Evolutionary conservation across 2,329 filamentous ascomycete genomes (phyloP).

Genomic region (Pseudogymnoascus sp.): DNA sequence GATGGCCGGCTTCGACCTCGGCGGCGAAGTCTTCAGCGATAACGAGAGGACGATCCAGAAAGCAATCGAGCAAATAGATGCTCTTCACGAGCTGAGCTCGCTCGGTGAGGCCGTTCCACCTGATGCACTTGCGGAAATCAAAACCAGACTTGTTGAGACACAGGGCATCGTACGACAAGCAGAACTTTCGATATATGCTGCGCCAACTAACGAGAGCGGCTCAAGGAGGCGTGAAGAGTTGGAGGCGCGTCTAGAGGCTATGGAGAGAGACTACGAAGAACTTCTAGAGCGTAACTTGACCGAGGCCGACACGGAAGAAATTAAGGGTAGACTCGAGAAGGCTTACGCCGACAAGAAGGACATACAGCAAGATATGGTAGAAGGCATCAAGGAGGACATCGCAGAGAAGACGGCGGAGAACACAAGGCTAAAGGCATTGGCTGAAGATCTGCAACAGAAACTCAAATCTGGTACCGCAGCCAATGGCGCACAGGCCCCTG

Average conservation of each 20-base stretch:
- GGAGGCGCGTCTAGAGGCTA: constrained; percentile 63
- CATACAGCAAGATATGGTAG: constrained; percentile 63
- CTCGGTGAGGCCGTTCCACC: constrained; percentile 73
- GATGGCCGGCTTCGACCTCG: constrained; percentile 98
- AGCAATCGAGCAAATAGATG: constrained; percentile 76
- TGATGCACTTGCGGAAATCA: constrained; percentile 72
- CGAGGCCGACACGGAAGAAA: constrained; percentile 72
- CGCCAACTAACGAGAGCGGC: constrained; percentile 56
- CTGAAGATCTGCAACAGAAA: constrained; percentile 71
- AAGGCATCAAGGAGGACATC: constrained; percentile 71
- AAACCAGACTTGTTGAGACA: constrained; percentile 74
- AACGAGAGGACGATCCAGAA: constrained; percentile 81
- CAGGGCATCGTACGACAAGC: constrained; percentile 90
- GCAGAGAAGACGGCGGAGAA: constrained; percentile 75
- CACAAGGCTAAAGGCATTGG: constrained; percentile 67
- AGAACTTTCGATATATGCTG: constrained; percentile 70
- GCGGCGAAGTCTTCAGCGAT: constrained; percentile 85
- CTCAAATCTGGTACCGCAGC: constrained; percentile 58
- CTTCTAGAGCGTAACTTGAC: constrained; percentile 72
- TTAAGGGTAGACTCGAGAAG: constrained; percentile 72
- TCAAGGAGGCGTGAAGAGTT: constrained; percentile 66
- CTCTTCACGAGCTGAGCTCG: constrained; percentile 67
- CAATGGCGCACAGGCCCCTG: constrained; percentile 44
- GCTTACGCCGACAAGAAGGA: constrained; percentile 70
- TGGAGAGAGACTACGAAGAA: constrained; percentile 80